Conservation (phyloP, 208 protist species). For the Leishmania gerbilli region DNA sequence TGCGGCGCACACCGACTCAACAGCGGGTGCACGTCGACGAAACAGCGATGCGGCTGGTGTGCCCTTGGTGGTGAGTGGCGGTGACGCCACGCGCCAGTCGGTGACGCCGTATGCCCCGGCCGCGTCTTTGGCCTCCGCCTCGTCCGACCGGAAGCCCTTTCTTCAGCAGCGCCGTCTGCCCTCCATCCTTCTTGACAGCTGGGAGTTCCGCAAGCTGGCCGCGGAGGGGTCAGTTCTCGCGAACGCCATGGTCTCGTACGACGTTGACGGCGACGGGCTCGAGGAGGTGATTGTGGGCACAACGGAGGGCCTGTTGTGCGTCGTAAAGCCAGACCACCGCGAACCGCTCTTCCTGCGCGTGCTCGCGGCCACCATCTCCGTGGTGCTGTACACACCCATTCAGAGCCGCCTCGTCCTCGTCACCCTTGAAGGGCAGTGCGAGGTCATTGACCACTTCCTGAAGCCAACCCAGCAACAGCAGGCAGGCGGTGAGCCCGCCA, state of each 20-base stretch:
- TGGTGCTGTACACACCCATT: conserved; percentile 70
- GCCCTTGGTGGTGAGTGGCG: background rate
- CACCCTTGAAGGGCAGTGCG: conserved; percentile 88
- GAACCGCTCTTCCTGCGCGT: conserved; percentile 59
- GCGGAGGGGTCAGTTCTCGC: conserved; percentile 81
- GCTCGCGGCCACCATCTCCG: conserved; percentile 80
- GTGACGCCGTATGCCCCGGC: background rate
- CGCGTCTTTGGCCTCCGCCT: background rate
- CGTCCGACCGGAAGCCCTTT: conserved; percentile 21
- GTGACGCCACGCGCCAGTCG: background rate
- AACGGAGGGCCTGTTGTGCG: conserved; percentile 76
- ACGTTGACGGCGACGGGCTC: conserved; percentile 81
- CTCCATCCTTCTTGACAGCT: conserved; percentile 78
- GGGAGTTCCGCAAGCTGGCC: conserved; percentile 84
- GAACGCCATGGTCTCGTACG: conserved; percentile 72
- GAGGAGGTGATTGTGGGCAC: conserved; percentile 88
- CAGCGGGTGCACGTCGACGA: background rate
- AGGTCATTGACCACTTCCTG: conserved; percentile 79
- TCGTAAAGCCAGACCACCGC: conserved; percentile 77
- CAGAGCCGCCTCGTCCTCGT: conserved; percentile 65
- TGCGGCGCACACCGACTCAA: background rate
- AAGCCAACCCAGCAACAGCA: conserved; percentile 1
- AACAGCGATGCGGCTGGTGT: background rate
- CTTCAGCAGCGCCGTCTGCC: conserved; percentile 37
- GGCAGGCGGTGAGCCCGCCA: background rate